These are phyloP conservation scores for Leishmania arabica DNA, from an alignment of 208 protist genomes.

Conservation along the genomic window DNA sequence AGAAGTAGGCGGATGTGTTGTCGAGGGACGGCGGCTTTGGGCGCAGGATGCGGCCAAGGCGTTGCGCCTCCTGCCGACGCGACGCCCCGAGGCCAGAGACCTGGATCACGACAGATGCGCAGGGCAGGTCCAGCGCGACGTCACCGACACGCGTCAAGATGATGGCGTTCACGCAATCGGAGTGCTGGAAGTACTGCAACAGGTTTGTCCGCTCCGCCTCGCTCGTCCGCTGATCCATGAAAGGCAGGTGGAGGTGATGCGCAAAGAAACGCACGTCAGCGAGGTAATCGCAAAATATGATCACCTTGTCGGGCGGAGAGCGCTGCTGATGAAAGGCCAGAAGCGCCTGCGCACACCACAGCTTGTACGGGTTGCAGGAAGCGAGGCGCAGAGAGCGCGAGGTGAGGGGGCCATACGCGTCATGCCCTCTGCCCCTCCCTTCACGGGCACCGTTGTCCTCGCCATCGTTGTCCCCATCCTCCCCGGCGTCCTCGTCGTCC, in stretches of 20 bases:
- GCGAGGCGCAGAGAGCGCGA: conserved; percentile 48
- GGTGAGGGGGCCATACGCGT: conserved; percentile 6
- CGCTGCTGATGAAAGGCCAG: conserved; percentile 96
- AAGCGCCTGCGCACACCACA: conserved; percentile 93
- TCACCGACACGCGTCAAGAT: conserved; percentile 98
- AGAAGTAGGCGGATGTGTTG: conserved; percentile 98
- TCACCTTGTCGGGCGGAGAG: conserved; percentile 92
- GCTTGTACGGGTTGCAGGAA: conserved; percentile 92
- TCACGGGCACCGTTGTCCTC: not conserved
- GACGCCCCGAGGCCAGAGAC: conserved; percentile 96
- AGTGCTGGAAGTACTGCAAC: conserved; percentile 87
- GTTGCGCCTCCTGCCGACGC: conserved; percentile 96
- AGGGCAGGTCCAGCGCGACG: conserved; percentile 98
- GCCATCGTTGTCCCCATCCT: conserved; percentile 9
- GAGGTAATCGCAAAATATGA: conserved; percentile 92
- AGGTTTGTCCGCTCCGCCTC: conserved; percentile 83
- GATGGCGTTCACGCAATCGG: conserved; percentile 90
- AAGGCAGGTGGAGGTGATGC: conserved; percentile 80
- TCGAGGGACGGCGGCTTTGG: conserved; percentile 94
- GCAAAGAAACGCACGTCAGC: conserved; percentile 85
- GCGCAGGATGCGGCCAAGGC: conserved; percentile 97
- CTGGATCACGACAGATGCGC: conserved; percentile 99
- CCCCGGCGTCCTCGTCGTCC: not conserved
- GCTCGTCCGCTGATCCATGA: conserved; percentile 86
- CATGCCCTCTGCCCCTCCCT: not conserved